A percentile compares a stretch with the other conserved stretches of the same genome.
Evolutionary conservation across 768 basidiomycete genomes (phyloP).

Genomic region (Daedalea quercina): DNA sequence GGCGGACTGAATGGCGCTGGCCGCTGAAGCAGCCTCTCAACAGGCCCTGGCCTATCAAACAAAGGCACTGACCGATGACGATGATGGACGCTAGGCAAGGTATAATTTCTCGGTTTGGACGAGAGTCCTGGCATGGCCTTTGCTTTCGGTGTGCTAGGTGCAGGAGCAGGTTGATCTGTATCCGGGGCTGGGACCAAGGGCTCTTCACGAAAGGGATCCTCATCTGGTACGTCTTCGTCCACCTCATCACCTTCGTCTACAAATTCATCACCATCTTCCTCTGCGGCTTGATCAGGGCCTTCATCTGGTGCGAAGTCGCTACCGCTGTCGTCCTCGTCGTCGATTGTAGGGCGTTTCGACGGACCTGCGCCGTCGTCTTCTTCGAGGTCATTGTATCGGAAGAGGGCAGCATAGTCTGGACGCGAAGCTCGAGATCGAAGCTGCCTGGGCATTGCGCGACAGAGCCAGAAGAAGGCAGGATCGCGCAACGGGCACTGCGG

Average conservation of each 20-base stretch:
- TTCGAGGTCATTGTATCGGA: conserved; percentile 27
- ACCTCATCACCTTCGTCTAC: conserved; percentile 18
- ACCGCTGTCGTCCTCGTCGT: conserved; percentile 36
- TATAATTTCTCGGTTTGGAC: conserved; percentile 18
- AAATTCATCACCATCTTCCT: conserved; percentile 26
- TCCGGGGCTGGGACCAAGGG: conserved; percentile 11
- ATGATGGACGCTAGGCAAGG: conserved; percentile 55
- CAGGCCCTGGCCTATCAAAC: conserved; percentile 38
- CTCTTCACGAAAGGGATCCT: conserved; percentile 4
- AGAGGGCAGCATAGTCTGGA: conserved; percentile 41
- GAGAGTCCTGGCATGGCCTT: conserved; percentile 26
- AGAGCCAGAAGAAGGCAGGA: neutral
- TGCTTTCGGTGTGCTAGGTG: conserved; percentile 15
- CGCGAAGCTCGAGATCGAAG: conserved; percentile 49
- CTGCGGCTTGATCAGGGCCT: conserved; percentile 22
- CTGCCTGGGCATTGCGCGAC: conserved; percentile 41
- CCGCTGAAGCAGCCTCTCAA: conserved; percentile 49
- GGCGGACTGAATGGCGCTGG: conserved; percentile 46
- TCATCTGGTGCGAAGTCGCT: conserved; percentile 54
- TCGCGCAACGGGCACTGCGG: neutral
- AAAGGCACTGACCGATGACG: conserved; percentile 66
- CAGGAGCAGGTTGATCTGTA: conserved; percentile 6
- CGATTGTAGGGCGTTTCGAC: conserved; percentile 22
- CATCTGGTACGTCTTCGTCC: conserved; percentile 12
- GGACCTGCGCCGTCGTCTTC: conserved; percentile 30